phyloP scores from a whole-genome alignment of 2,329 filamentous ascomycete genomes.

The Boeremia lycopersici region DNA sequence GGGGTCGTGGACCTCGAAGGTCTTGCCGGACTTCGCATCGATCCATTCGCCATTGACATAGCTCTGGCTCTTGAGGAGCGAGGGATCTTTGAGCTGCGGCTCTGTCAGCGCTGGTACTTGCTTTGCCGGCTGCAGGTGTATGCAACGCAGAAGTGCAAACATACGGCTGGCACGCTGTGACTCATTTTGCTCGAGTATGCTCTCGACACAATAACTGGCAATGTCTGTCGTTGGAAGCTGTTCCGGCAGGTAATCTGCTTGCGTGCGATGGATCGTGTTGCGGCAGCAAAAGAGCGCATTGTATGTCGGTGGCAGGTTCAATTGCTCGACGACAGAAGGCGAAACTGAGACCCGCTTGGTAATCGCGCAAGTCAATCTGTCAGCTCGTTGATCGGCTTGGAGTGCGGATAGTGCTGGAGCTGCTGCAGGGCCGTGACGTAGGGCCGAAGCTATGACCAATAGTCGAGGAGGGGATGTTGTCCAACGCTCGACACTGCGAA shows the following conservation, averaged over 20 bases:
- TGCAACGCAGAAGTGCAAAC: slow-evolving; percentile 8
- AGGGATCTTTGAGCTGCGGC: slow-evolving; percentile 54
- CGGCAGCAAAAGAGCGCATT: slow-evolving; percentile 44
- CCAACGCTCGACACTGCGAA: neutral
- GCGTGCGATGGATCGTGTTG: slow-evolving; percentile 39
- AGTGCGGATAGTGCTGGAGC: slow-evolving; percentile 2
- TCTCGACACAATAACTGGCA: slow-evolving; percentile 46
- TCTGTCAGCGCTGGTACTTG: slow-evolving; percentile 17
- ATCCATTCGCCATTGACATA: slow-evolving; percentile 97
- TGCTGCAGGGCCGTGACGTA: slow-evolving; percentile 9
- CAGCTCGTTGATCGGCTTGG: slow-evolving; percentile 1
- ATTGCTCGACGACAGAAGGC: slow-evolving; percentile 3
- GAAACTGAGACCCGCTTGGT: slow-evolving; percentile 1
- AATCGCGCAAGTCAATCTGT: slow-evolving; percentile 14
- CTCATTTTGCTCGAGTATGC: slow-evolving; percentile 50
- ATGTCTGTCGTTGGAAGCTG: slow-evolving; percentile 37
- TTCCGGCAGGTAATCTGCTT: slow-evolving; percentile 36
- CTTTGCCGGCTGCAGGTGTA: neutral
- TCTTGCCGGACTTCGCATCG: slow-evolving; percentile 82
- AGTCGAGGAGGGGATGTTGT: slow-evolving; percentile 14
- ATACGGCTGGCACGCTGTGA: slow-evolving; percentile 50
- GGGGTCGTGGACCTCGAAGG: slow-evolving; percentile 87
- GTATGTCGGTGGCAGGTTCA: slow-evolving; percentile 9
- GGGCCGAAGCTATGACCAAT: slow-evolving; percentile 19
- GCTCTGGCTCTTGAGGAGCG: slow-evolving; percentile 78